Evolutionary conservation across 2,329 filamentous ascomycete genomes (phyloP).

Genomic region (Pseudopyrenochaeta lycopersici): DNA sequence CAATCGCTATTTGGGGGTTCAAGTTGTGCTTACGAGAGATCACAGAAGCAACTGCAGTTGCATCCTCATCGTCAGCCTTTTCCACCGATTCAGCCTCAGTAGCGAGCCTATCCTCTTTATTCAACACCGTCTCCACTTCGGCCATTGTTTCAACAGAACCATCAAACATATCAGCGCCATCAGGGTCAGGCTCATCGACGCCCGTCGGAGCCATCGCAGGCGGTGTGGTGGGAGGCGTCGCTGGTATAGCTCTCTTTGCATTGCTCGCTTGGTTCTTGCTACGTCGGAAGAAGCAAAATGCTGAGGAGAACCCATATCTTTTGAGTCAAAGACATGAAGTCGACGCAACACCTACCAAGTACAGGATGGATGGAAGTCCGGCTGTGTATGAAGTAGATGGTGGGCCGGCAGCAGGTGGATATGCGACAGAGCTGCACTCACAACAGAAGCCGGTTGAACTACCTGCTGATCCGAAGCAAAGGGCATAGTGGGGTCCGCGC

Average conservation of each 20-base stretch:
- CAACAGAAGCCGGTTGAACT: constrained; percentile 1
- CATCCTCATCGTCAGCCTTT: not conserved
- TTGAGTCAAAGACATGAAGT: not conserved
- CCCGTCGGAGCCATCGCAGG: constrained; percentile 36
- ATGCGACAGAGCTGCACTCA: not conserved
- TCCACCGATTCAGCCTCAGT: not conserved
- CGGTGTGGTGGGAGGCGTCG: constrained; percentile 35
- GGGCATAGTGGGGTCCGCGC: not conserved
- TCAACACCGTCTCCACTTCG: not conserved
- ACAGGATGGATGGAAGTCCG: not conserved
- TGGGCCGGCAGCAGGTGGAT: not conserved
- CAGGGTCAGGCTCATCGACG: constrained; percentile 3
- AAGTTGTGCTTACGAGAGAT: not conserved
- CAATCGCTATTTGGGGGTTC: not conserved
- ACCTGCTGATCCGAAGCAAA: not conserved
- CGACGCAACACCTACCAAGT: not conserved
- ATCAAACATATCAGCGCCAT: not conserved
- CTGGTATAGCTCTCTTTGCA: constrained; percentile 22
- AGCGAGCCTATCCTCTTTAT: too few species aligned
- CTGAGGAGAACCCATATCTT: not conserved
- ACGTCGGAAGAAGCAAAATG: constrained; percentile 15
- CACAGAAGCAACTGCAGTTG: not conserved
- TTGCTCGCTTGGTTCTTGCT: constrained; percentile 27
- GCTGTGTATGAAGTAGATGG: not conserved
- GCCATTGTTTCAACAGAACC: not conserved